Base-by-base conservation (phyloP, 2,329 filamentous ascomycete genomes). In the Hypoxylon sp. region DNA sequence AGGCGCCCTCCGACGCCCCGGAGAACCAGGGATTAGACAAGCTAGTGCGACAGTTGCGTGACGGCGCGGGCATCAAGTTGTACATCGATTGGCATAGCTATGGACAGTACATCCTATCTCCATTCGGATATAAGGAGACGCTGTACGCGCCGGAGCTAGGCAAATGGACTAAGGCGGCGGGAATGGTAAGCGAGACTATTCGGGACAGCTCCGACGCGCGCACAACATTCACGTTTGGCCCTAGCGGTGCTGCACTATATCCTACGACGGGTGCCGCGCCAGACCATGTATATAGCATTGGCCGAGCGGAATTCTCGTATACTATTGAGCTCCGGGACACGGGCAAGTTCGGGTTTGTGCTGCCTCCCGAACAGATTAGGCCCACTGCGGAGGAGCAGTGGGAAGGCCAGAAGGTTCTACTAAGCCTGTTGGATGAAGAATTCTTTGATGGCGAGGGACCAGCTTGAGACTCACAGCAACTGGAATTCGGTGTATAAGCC, bases 51-150 rank as follows among this genome's bases (percentile, higher is more conserved):
- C 59, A 76, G 22, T 73, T 81, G 0, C 78, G 78, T 56, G 73
- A 76, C 31, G 71, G 73, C 0, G 80, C 83, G 30, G 85, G 85
- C 6, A 81, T 89, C 62, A 82, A 85, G 60, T 79, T 87, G 7
- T 89, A 85, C 78, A 85, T 89, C 76, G 88, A 90, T 76, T 85
- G 86, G 77, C 88, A 90, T 77, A 84, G 85, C 27, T 89, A 89
- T 78, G 82, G 81, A 6, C 86, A 89, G 71, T 81, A 84, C 68
- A 83, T 88, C 61, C 81, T 88, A 49, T 83, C 84, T 35, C 85
- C 83, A 22, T 89, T 86, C 76, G 87, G 87, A 35, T 89, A 87
- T 79, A 84, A 82, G 20, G 87, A 85, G 77, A 79, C 77, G n/a
- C 79, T 78, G 13, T 77, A 79, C 17, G 75, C 84, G 20, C 78